phyloP scores from a whole-genome alignment of 164 flowering plant genomes.

The Magnolia officinalis region DNA sequence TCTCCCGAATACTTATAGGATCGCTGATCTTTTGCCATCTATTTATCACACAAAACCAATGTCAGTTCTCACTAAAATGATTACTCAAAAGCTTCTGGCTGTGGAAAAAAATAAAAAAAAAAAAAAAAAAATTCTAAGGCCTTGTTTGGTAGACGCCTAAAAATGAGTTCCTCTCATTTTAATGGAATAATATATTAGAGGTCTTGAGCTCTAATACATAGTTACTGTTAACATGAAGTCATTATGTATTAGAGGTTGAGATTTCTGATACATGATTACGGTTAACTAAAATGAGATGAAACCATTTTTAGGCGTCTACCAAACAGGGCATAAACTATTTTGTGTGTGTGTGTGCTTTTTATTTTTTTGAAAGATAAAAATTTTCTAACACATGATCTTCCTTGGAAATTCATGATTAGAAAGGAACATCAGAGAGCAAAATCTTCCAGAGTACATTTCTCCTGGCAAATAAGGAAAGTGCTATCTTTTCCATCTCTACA shows the following conservation, averaged over 20 bases:
- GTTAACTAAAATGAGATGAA: no score
- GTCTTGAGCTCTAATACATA: no score
- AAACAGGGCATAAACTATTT: no score
- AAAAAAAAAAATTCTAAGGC: neutral
- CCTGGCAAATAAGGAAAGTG: neutral
- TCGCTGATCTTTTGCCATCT: constrained; percentile 96
- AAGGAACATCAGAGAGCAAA: neutral
- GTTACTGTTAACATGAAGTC: no score
- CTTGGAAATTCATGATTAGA: neutral
- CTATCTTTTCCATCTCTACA: neutral
- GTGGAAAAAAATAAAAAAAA: neutral
- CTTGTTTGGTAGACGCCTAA: neutral
- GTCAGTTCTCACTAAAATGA: neutral
- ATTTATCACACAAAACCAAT: neutral
- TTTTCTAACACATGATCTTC: neutral
- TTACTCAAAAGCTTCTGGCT: no score
- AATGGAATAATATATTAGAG: no score
- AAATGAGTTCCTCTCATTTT: no score
- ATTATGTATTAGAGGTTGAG: no score
- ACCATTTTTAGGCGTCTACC: no score
- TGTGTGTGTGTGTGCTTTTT: no score
- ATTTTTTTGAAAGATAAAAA: no score
- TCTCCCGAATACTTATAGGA: constrained; percentile 66
- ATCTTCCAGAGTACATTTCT: neutral
- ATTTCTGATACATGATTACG: no score